Conservation (phyloP, 2,329 filamentous ascomycete species). For the Aspergillus sojae region DNA sequence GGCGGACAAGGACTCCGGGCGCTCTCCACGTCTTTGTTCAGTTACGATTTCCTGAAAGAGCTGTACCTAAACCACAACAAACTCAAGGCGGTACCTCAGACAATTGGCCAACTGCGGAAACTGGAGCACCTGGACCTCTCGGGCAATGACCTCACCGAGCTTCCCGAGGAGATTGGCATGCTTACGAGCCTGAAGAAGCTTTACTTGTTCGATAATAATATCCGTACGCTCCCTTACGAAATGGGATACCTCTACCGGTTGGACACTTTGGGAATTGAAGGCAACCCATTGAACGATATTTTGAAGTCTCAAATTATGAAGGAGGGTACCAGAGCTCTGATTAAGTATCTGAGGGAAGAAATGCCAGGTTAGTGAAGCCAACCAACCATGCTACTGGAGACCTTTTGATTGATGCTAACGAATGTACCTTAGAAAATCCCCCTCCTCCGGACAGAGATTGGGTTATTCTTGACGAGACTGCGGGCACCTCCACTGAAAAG, state of each 20-base stretch:
- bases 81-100: slow-evolving; percentile 74
- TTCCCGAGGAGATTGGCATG: slow-evolving; percentile 95
- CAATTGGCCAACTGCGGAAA: slow-evolving; percentile 80
- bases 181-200: slow-evolving; percentile 87
- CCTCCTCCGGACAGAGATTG: slow-evolving; percentile 76
- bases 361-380: slow-evolving; percentile 69
- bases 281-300: slow-evolving; percentile 78
- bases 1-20: slow-evolving; percentile 93
- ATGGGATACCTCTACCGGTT: slow-evolving; percentile 86
- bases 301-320: slow-evolving; percentile 83
- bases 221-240: slow-evolving; percentile 79
- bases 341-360: slow-evolving; percentile 79
- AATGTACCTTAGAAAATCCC: slow-evolving; percentile 63
- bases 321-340: slow-evolving; percentile 81
- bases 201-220: slow-evolving; percentile 85
- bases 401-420: not conserved
- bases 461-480: slow-evolving; percentile 68
- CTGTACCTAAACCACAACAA: slow-evolving; percentile 95
- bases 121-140: slow-evolving; percentile 85
- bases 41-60: slow-evolving; percentile 86
- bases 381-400: not conserved
- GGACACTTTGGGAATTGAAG: slow-evolving; percentile 87
- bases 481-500: slow-evolving; percentile 56
- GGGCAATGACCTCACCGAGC: slow-evolving; percentile 76
- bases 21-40: slow-evolving; percentile 77